Evolutionary conservation across 2,329 filamentous ascomycete genomes (phyloP).

Genomic region (Colletotrichum sp.): DNA sequence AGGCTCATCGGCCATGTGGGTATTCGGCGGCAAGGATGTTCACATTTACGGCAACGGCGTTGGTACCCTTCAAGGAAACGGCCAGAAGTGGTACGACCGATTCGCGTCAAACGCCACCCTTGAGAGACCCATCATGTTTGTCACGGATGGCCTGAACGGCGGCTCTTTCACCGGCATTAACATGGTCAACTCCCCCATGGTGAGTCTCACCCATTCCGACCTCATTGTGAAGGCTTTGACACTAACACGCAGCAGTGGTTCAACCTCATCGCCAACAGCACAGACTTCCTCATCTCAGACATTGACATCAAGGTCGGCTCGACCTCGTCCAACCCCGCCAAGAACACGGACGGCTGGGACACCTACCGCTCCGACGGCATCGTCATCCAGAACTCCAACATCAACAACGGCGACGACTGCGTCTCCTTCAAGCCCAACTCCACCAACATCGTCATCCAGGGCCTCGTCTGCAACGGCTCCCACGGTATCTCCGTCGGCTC

Average conservation of each 20-base stretch:
- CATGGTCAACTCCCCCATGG: constrained; percentile 59
- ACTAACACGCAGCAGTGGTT: constrained; percentile 31
- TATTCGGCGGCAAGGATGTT: constrained; percentile 42
- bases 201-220: background rate
- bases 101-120: constrained; percentile 62
- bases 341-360: constrained; percentile 72
- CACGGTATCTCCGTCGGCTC: constrained; percentile 78
- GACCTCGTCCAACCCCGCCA: constrained; percentile 56
- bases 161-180: constrained; percentile 65
- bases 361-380: constrained; percentile 66
- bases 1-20: constrained; percentile 56
- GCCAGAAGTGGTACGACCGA: constrained; percentile 68
- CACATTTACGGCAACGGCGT: constrained; percentile 66
- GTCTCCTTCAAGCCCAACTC: constrained; percentile 78
- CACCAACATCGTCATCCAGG: constrained; percentile 71
- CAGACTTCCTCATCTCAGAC: constrained; percentile 66
- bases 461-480: constrained; percentile 70
- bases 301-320: constrained; percentile 64
- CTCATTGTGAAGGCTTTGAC: background rate
- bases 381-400: constrained; percentile 69
- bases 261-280: constrained; percentile 70
- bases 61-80: constrained; percentile 61
- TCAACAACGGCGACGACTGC: constrained; percentile 72
- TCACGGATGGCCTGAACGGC: constrained; percentile 59
- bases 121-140: constrained; percentile 63